Evolutionary conservation across 2,329 filamentous ascomycete genomes (phyloP), one percentile per base, ranked within the genome.

Genomic region (Xylaria sp.): DNA sequence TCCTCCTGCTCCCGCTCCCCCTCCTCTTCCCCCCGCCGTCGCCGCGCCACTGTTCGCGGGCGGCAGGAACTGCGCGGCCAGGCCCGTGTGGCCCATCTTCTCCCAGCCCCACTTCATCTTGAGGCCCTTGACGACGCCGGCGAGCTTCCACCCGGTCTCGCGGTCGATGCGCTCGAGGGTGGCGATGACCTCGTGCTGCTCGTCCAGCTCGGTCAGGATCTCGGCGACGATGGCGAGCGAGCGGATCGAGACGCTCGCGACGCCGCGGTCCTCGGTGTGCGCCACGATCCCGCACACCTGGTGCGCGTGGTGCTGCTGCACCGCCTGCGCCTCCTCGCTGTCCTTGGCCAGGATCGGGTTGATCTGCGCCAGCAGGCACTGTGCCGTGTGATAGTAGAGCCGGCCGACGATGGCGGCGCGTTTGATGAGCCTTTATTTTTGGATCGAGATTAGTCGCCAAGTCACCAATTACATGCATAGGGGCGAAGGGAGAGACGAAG

Each of bases 271-370:
- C 65, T 92, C 90, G 47, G 88, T 86, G 68, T 96, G 91, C 2
- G 91, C 90, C 20, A 90, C 86, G 57, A 97, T 95, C 13, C 93
- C 93, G 68, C 92, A 97, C 20, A 96, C 88, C 68, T 92, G 88
- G 62, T 89, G 87, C 0, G 91, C 88, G 67, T 97, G 91, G 57
- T 85, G 83, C 44, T 87, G 78, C 63, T 89, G 86, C 66, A 89
- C 80, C 4, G 81, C 78, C 43, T 82, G 83, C 83, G 93, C 90
- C 55, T 91, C 87, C 3, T 84, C 77, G 17, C 77, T 76, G 37
- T 84, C 79, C 7, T 80, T 75, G 9, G 82, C 77, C 37, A 86
- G 79, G 47, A 88, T 71, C 0, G 92, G 92, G 68, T 96, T 88
- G 19, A 87, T 87, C 62, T 93, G 90, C 2, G 89, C 85, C 4